Percentiles rank a stretch among this genome's conserved stretches.
These are phyloP conservation scores for Scytalidium lignicola DNA, from an alignment of 2,329 filamentous ascomycete genomes.

Conservation along the genomic window DNA sequence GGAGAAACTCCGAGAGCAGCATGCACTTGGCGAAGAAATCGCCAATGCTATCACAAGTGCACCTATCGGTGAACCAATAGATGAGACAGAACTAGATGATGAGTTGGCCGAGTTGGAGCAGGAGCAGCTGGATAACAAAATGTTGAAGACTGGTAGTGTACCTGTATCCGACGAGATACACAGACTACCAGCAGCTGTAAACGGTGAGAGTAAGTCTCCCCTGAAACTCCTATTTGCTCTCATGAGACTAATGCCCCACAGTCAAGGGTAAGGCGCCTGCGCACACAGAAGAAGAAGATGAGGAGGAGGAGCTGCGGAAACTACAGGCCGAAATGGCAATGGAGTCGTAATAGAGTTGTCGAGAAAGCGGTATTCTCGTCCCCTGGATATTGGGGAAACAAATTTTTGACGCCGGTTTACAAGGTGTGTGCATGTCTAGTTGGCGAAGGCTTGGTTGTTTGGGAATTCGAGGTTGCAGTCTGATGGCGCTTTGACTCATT, in stretches of 20 bases:
- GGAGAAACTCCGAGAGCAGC: conserved; percentile 88
- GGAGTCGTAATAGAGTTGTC: conserved; percentile 38
- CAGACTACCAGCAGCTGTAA: conserved; percentile 69
- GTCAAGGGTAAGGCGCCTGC: conserved; percentile 47
- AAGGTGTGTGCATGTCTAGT: conserved; percentile 5
- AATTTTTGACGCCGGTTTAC: conserved; percentile 18
- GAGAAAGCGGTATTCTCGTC: too few relatives aligned
- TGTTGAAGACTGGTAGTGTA: conserved; percentile 82
- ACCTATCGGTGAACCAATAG: conserved; percentile 62
- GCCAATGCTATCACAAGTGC: conserved; percentile 74
- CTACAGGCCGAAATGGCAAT: conserved; percentile 97
- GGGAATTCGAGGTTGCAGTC: conserved; percentile 11
- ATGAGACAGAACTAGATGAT: conserved; percentile 81
- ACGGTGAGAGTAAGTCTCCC: conserved; percentile 66
- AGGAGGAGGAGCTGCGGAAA: conserved; percentile 90
- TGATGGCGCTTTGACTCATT: conserved; percentile 12
- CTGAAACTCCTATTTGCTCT: background rate
- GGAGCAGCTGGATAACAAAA: conserved; percentile 86
- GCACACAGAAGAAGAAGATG: conserved; percentile 75
- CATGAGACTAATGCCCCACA: conserved; percentile 19
- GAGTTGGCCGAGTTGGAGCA: conserved; percentile 87
- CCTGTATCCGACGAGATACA: conserved; percentile 76
- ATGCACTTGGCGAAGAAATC: conserved; percentile 90
- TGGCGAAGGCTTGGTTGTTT: conserved; percentile 15
- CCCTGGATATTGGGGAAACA: background rate